A percentile compares a stretch with the other conserved stretches of the same genome.
Conservation (phyloP, 495 filamentous ascomycete genomes). For the Lepidopterella palustris region DNA sequence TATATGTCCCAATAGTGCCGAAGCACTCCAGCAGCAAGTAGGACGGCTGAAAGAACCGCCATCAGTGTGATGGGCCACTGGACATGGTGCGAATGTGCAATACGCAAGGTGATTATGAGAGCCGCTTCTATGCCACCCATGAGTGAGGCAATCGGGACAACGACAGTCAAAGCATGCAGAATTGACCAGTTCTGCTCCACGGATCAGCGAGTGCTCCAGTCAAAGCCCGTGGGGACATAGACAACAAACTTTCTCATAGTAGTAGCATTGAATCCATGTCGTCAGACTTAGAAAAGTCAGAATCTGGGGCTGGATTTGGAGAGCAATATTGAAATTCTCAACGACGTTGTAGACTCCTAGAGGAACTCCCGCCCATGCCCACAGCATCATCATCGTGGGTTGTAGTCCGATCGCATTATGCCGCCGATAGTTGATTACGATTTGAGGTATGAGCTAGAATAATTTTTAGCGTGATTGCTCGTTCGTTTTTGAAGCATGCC, state of each 20-base stretch:
- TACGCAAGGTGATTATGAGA: slow-evolving; percentile 46
- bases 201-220: slow-evolving; percentile 2
- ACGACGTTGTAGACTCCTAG: slow-evolving; percentile 62
- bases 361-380: slow-evolving; percentile 58
- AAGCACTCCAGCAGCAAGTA: slow-evolving; percentile 51
- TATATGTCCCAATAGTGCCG: slow-evolving; percentile 57
- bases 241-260: slow-evolving; percentile 48
- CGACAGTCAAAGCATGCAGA: slow-evolving; percentile 39
- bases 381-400: slow-evolving; percentile 60
- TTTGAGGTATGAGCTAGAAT: slow-evolving; percentile 55
- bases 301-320: slow-evolving; percentile 56
- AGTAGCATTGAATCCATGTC: slow-evolving; percentile 59
- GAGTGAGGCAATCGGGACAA: slow-evolving; percentile 36
- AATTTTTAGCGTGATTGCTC: background rate
- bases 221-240: background rate
- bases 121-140: slow-evolving; percentile 49
- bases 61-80: slow-evolving; percentile 53
- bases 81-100: slow-evolving; percentile 34
- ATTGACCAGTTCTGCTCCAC: slow-evolving; percentile 41
- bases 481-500: background rate
- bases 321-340: slow-evolving; percentile 52
- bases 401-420: slow-evolving; percentile 55
- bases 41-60: slow-evolving; percentile 51
- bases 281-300: slow-evolving; percentile 53
- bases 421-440: slow-evolving; percentile 56